A percentile compares a stretch with the other conserved stretches of the same genome.
These are phyloP conservation scores for Carex parvula DNA, from an alignment of 176 grass and related monocot species.

Conservation along the genomic window DNA sequence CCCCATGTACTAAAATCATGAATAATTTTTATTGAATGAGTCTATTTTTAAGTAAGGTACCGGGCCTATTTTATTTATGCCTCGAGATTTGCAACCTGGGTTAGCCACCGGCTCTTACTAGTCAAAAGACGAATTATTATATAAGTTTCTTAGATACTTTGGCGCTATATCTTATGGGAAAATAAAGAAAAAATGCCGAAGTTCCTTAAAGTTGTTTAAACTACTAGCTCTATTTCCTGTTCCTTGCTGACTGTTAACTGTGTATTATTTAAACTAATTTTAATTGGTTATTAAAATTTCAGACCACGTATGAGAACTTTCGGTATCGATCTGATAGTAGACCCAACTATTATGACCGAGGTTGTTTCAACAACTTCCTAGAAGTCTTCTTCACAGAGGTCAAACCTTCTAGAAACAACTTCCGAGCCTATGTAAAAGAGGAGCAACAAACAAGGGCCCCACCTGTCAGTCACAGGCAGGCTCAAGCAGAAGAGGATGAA, in stretches of 20 bases:
- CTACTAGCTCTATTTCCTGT: constrained; percentile 14
- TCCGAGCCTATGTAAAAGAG: constrained; percentile 49
- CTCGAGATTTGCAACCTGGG: background rate
- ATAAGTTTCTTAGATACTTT: background rate
- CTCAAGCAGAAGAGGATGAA: constrained; percentile 45
- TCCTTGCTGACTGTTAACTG: background rate
- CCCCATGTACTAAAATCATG: background rate
- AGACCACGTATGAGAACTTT: constrained; percentile 97
- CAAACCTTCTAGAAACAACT: constrained; percentile 83
- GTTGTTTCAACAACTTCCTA: constrained; percentile 68
- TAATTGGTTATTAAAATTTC: constrained; percentile 28
- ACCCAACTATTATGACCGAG: constrained; percentile 58
- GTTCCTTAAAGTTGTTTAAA: background rate
- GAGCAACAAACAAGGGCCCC: constrained; percentile 41
- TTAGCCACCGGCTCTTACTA: background rate
- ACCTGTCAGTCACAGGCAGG: constrained; percentile 27
- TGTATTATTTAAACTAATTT: constrained; percentile 1
- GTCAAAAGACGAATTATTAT: background rate
- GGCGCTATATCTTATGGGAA: background rate
- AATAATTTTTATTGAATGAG: background rate
- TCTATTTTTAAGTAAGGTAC: background rate
- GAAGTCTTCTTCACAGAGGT: constrained; percentile 52
- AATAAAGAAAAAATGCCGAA: background rate
- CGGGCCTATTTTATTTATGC: background rate
- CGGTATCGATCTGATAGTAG: constrained; percentile 71